phyloP scores from a whole-genome alignment of 106 monocot species.

The Dactylorhiza incarnata region DNA sequence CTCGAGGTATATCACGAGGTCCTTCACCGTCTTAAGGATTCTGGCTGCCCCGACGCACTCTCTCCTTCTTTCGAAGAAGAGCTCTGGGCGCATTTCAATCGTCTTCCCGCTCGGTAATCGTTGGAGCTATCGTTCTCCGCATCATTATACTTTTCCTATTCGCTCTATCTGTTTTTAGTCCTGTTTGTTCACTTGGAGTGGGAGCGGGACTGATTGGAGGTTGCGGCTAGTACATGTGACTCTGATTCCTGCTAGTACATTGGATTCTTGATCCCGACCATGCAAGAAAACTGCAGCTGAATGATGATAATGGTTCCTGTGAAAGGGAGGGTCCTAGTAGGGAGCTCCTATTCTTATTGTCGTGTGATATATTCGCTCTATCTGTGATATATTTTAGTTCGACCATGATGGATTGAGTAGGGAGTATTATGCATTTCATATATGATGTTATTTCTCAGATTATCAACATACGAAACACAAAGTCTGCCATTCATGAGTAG shows the following conservation, averaged over 20 bases:
- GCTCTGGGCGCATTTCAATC: constrained; percentile 53
- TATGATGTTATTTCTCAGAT: no score
- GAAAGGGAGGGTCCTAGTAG: no score
- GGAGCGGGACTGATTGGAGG: no score
- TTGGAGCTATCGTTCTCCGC: neutral
- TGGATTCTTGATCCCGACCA: neutral
- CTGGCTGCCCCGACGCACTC: constrained; percentile 11
- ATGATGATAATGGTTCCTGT: no score
- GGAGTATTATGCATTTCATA: no score
- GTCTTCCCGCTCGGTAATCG: constrained; percentile 39
- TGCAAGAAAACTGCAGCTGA: neutral
- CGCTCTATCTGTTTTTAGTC: neutral
- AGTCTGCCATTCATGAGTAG: no score
- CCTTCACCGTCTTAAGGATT: constrained; percentile 20
- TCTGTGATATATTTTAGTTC: no score
- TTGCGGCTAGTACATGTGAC: no score
- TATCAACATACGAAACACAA: no score
- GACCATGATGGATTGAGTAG: no score
- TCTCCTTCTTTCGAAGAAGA: constrained; percentile 32
- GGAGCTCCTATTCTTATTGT: no score
- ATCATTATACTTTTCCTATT: neutral
- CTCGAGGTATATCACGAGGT: constrained; percentile 39
- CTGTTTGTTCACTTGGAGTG: neutral
- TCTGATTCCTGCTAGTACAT: neutral
- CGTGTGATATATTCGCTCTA: no score